Evolutionary conservation across 495 filamentous ascomycete genomes (phyloP).

Genomic region (Trichoderma parareesei): DNA sequence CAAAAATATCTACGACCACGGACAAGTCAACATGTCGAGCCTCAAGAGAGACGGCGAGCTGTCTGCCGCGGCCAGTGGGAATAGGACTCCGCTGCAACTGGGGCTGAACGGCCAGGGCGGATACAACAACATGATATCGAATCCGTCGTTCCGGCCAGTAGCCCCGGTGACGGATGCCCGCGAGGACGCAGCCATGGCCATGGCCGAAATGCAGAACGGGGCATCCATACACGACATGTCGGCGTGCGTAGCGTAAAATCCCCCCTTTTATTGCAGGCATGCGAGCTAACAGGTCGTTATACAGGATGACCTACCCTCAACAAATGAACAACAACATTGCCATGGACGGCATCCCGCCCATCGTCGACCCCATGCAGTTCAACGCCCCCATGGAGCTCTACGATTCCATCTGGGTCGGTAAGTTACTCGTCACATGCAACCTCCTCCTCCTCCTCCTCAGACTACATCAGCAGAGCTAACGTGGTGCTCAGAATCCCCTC

Average conservation of each 20-base stretch:
- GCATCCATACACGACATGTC: conserved; percentile 31
- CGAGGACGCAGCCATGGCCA: conserved; percentile 46
- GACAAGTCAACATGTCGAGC: conserved; percentile 32
- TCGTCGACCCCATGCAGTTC: conserved; percentile 34
- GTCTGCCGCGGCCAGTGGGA: conserved; percentile 25
- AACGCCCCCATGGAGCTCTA: conserved; percentile 52
- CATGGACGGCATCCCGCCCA: conserved; percentile 26
- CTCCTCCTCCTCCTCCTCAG: conserved; percentile 12
- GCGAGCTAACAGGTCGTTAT: too few relatives aligned
- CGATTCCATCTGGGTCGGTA: conserved; percentile 53
- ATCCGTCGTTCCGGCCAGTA: conserved; percentile 20
- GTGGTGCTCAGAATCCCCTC: conserved; percentile 27
- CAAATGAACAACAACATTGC: background rate
- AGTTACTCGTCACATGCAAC: conserved; percentile 16
- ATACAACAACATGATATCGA: background rate
- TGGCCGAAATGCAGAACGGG: conserved; percentile 46
- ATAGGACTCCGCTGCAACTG: conserved; percentile 28
- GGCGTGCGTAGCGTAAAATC: conserved; percentile 15
- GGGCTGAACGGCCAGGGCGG: background rate
- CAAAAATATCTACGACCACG: conserved; percentile 51
- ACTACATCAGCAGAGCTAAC: background rate
- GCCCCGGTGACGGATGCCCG: conserved; percentile 36
- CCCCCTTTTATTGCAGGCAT: background rate
- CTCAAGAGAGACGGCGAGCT: conserved; percentile 32
- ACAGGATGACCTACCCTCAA: conserved; percentile 13